Conservation (phyloP, 768 basidiomycete species). For the Nidularia pulvinata region DNA sequence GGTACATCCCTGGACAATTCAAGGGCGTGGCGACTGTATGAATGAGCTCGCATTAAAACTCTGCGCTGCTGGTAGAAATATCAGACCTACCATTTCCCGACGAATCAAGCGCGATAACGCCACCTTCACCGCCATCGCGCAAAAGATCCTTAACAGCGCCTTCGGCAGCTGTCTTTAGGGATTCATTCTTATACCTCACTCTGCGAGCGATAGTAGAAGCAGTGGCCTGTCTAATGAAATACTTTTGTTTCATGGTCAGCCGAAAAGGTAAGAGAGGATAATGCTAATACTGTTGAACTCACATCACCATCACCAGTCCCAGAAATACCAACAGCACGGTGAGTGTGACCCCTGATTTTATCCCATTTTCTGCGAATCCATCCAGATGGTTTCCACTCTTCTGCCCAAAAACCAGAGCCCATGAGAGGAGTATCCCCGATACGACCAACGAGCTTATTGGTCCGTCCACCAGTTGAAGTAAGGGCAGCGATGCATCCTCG, state of each 20-base stretch:
- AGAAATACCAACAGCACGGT: slow-evolving; percentile 67
- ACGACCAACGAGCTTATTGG: slow-evolving; percentile 82
- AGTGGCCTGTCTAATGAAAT: slow-evolving; percentile 73
- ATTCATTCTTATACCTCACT: slow-evolving; percentile 58
- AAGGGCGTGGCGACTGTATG: slow-evolving; percentile 65
- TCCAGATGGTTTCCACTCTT: slow-evolving; percentile 55
- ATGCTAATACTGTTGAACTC: too few relatives aligned
- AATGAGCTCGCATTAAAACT: not conserved
- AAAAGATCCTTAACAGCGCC: slow-evolving; percentile 58
- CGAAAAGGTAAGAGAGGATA: not conserved
- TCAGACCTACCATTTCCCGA: slow-evolving; percentile 59
- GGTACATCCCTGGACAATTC: slow-evolving; percentile 83
- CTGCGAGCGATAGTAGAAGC: slow-evolving; percentile 68
- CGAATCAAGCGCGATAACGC: slow-evolving; percentile 72
- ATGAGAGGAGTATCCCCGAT: slow-evolving; percentile 83
- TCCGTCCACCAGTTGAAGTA: slow-evolving; percentile 82
- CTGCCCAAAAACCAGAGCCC: slow-evolving; percentile 85
- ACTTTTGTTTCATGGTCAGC: slow-evolving; percentile 35
- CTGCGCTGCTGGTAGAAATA: not conserved
- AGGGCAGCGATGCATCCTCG: slow-evolving; percentile 71
- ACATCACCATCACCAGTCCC: slow-evolving; percentile 89
- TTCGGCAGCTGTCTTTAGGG: slow-evolving; percentile 53
- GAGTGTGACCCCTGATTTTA: slow-evolving; percentile 19
- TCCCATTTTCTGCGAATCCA: not conserved
- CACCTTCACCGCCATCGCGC: slow-evolving; percentile 64